A percentile compares a stretch with the other conserved stretches of the same genome.
These are phyloP conservation scores for Caryopteris hybrid DNA, from an alignment of 305 asterid species.

Conservation along the genomic window DNA sequence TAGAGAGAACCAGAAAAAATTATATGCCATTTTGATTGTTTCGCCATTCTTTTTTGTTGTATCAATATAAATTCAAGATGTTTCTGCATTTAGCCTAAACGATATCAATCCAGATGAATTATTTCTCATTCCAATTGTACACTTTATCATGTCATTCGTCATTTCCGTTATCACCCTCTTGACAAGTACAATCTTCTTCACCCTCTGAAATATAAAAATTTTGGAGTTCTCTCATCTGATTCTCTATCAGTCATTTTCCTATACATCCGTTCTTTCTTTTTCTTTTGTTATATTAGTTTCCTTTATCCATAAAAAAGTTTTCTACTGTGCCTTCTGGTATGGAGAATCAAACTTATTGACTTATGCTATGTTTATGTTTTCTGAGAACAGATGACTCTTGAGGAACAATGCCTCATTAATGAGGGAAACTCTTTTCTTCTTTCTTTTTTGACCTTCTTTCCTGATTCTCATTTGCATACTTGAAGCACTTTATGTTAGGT, in stretches of 20 bases:
- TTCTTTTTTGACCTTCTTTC: neutral
- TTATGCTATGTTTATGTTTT: neutral
- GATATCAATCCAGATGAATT: neutral
- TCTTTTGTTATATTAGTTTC: neutral
- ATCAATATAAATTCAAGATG: no score
- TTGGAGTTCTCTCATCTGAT: neutral
- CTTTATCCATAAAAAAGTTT: neutral
- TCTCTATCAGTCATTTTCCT: no score
- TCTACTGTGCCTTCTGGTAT: neutral
- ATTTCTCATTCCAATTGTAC: neutral
- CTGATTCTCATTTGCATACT: neutral
- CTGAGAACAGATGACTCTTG: neutral
- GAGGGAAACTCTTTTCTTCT: neutral
- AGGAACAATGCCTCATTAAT: neutral
- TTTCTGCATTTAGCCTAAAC: neutral
- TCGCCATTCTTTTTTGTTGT: no score
- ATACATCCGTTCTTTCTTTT: neutral
- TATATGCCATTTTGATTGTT: no score
- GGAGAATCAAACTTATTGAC: constrained; percentile 1
- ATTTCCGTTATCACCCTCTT: neutral
- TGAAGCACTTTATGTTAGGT: neutral
- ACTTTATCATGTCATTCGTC: neutral
- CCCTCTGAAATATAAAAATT: neutral
- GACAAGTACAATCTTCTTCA: neutral
- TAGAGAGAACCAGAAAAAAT: neutral